Percentiles rank a stretch among this genome's conserved stretches.
Evolutionary conservation across 1,284 basidiomycete species (phyloP).

Genomic region (Austroboletus novae-zelandiae): DNA sequence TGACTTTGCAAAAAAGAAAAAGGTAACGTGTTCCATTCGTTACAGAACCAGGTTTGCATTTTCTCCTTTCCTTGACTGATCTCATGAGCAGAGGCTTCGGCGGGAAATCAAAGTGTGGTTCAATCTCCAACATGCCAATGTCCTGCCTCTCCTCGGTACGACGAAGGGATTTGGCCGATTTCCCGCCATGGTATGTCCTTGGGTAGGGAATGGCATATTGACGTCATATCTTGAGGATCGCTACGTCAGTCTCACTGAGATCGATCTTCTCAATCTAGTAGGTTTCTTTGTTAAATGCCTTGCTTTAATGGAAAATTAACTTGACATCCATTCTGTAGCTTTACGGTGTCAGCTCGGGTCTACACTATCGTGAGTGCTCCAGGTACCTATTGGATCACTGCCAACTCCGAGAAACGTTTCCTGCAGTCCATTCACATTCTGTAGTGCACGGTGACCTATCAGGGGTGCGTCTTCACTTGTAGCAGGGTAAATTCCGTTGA

Average conservation of each 20-base stretch:
- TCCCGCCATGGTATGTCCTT: conserved; percentile 25
- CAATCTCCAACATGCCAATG: conserved; percentile 13
- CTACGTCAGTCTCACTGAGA: background rate
- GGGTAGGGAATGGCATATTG: conserved; percentile 21
- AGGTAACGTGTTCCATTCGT: background rate
- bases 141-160: conserved; percentile 21
- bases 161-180: conserved; percentile 20
- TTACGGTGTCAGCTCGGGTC: conserved; percentile 15
- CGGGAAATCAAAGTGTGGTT: conserved; percentile 24
- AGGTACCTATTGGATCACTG: no score
- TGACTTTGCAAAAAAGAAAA: conserved; percentile 14
- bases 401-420: no score
- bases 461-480: conserved; percentile 12
- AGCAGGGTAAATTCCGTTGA: background rate
- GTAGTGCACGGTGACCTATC: conserved; percentile 20
- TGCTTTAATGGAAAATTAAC: no score
- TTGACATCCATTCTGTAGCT: background rate
- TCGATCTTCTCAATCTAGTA: no score
- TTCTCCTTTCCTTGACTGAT: background rate
- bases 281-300: no score
- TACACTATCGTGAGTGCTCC: conserved; percentile 16
- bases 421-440: conserved; percentile 22
- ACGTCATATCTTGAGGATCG: conserved; percentile 13
- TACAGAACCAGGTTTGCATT: conserved; percentile 1
- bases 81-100: background rate